Base-by-base conservation (phyloP, 1,284 basidiomycete genomes). In the Ustilago crameri region DNA sequence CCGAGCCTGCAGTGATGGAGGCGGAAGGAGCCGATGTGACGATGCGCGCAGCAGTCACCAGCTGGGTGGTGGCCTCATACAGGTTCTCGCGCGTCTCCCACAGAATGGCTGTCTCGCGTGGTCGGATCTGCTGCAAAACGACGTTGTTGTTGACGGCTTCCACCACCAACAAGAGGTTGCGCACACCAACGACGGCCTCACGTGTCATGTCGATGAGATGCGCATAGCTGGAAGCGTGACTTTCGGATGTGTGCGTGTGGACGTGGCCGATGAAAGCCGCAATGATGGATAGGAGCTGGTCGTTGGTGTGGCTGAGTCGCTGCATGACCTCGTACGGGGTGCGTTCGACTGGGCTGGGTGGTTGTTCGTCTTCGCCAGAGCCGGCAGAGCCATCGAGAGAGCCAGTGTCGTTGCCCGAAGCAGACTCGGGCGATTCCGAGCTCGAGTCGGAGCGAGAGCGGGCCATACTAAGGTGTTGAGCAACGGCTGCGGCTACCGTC, bases 211-310 rank as follows among this genome's bases (percentile, higher is more conserved):
- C 93, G 82, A 97, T 94, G 82, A 98, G 88, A 75, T 94, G 91
- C 0, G 93, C 93, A 35, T 93, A 95, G 9, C 93, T 93, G 0
- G 94, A 92, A 1, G 79, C 75, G 83, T 96, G 93, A 18, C 91
- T 91, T 23, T 89, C 87, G 51, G 91, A 89, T 18, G 92, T 91
- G 85, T 98, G 93, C 15, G 92, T 92, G 81, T 98, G 95, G 1
- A 93, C 91, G 79, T 97, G 94, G 1, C 95, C 95, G 77, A 98
- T 95, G 83, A 98, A 95, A 3, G 94, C 94, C 12, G 95, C 95
- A 76, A 97, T 93, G 17, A 93, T 92, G 5, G 93, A 95, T 8
- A 97, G 86, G 70, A 96, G 91, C 52, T 79, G 75, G 38, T 81
- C 79, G 62, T 91, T 89, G 79, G 95, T 93, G 20, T 81, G 74